Conservation (phyloP, 73 alveolate species). For the Paramecium bursaria region DNA sequence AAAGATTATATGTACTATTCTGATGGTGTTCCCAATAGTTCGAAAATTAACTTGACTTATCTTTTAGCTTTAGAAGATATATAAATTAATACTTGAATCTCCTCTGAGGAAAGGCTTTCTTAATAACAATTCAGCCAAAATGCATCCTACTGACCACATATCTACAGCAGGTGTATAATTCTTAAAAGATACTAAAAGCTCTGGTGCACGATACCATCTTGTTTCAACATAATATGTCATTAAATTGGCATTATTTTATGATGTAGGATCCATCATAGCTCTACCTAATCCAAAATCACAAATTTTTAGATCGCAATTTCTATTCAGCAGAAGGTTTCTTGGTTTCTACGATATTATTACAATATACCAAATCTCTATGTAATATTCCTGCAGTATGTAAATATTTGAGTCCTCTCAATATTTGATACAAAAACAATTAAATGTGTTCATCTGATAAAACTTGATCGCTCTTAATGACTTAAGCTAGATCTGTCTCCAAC, state of each 20-base stretch:
- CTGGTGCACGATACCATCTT: constrained; percentile 93
- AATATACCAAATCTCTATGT: constrained; percentile 82
- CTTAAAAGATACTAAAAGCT: constrained; percentile 73
- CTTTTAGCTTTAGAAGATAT: constrained; percentile 52
- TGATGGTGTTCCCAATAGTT: constrained; percentile 79
- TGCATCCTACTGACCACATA: constrained; percentile 92
- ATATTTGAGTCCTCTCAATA: constrained; percentile 88
- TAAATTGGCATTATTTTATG: constrained; percentile 66
- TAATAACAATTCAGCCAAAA: constrained; percentile 78
- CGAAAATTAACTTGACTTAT: constrained; percentile 74
- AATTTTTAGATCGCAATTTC: constrained; percentile 65
- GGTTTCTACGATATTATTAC: constrained; percentile 24
- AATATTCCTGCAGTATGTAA: constrained; percentile 87
- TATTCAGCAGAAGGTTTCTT: constrained; percentile 56
- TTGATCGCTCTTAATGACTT: constrained; percentile 87
- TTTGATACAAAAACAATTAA: constrained; percentile 84
- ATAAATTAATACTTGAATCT: constrained; percentile 55
- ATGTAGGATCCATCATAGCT: constrained; percentile 58
- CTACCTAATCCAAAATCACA: constrained; percentile 72
- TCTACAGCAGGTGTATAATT: constrained; percentile 76
- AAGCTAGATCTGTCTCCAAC: constrained; percentile 94
- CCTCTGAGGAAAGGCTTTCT: constrained; percentile 80
- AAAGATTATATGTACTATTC: constrained; percentile 61
- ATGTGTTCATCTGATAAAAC: constrained; percentile 88
- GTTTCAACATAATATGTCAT: constrained; percentile 86